Base-by-base conservation (phyloP, 1,284 basidiomycete species). In the Ganoderma lingzhi region DNA sequence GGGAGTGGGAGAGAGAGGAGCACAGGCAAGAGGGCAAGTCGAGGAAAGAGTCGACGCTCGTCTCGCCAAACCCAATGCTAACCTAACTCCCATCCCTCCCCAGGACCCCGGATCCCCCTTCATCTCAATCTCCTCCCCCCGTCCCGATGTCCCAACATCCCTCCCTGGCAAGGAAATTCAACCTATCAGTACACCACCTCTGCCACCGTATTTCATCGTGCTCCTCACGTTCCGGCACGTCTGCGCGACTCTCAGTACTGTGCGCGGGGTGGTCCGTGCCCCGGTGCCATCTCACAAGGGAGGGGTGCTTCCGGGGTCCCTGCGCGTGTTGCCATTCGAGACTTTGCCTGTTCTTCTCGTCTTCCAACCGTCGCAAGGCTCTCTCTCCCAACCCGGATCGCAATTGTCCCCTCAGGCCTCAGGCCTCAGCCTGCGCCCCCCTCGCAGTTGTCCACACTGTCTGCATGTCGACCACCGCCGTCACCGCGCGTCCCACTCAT, bases 261-360 rank as follows among this genome's bases (percentile, higher is more conserved):
- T 39, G 62, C 41, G 39, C 35, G 60, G 65, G 74, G 69, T 75
- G 71, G 75, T 74, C 71, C 68, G 73, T 73, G 69, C 72, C 69
- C 66, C 60, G 71, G 66, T 48, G 62, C 53, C 63, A 64, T 67
- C 68, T 73, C 74, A 70, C 69, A 68, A 67, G 69, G 55, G 63
- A 68, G 37, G 70, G 62, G 68, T 42, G 56, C 39, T 55, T 35
- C 63, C 65, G 67, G 69, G 69, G 73, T 73, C 73, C 63, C 68
- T 56, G 65, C 72, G 72, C 72, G 72, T 73, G 72, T 71, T 73
- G 72, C 72, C 70, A 73, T 73, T 73, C 72, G 45, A 73, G 72
- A 71, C 72, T 71, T 67, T 69, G 68, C 67, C 67, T 73, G 61
- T 62, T 68, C 65, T 60, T 67, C 65, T 53, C 66, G 30, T 63